phyloP scores from a whole-genome alignment of 2,329 filamentous ascomycete genomes.

The Aureobasidium mangrovei region DNA sequence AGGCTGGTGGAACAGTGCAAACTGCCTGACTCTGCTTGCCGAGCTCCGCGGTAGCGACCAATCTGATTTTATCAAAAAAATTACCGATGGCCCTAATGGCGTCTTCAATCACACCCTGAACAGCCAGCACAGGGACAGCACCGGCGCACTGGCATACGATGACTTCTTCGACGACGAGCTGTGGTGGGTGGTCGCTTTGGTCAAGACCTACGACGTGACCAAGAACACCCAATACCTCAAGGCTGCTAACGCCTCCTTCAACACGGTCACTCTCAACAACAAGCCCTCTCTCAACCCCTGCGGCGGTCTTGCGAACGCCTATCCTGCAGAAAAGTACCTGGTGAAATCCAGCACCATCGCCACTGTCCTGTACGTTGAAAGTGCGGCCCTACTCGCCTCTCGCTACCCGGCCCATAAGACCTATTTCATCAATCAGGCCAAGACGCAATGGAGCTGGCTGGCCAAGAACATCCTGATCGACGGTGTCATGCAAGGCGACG shows the following conservation, averaged over 20 bases:
- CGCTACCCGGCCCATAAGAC: constrained; percentile 32
- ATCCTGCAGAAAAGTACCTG: constrained; percentile 36
- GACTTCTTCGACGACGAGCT: constrained; percentile 46
- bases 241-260: constrained; percentile 31
- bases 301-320: constrained; percentile 35
- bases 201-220: constrained; percentile 47
- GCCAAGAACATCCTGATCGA: constrained; percentile 44
- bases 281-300: constrained; percentile 31
- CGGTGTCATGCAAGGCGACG: constrained; percentile 30
- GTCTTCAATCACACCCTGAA: constrained; percentile 9
- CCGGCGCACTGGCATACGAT: constrained; percentile 16
- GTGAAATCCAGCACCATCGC: constrained; percentile 46
- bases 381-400: constrained; percentile 48
- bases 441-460: constrained; percentile 46
- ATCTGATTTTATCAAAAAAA: constrained; percentile 7
- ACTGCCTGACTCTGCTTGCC: constrained; percentile 13
- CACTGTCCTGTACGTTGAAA: constrained; percentile 48
- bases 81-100: constrained; percentile 11
- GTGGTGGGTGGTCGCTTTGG: constrained; percentile 47
- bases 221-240: constrained; percentile 36
- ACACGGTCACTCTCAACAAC: constrained; percentile 33
- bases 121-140: constrained; percentile 1
- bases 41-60: constrained; percentile 12
- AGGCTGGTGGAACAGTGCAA: constrained; percentile 16
- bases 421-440: constrained; percentile 39